Base-by-base conservation (phyloP, 805 yeast species). In the Candida awuae region DNA sequence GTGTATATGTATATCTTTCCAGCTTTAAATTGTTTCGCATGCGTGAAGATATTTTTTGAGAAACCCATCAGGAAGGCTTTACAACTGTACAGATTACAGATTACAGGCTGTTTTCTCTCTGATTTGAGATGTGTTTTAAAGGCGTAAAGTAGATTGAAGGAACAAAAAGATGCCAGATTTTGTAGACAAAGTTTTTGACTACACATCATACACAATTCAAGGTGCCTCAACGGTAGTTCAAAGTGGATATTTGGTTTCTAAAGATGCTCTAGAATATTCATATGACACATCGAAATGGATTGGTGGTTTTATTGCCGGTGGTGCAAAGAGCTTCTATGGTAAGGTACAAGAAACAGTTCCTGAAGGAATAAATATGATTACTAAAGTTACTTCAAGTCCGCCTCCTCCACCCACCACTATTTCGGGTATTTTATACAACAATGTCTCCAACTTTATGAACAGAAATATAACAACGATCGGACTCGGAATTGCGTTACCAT, bases 141-240 rank as follows among this genome's bases (percentile, higher is more conserved):
- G n/a, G n/a, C n/a, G n/a, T n/a, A n/a, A n/a, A n/a, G n/a, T n/a
- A n/a, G n/a, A n/a, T n/a, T n/a, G n/a, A n/a, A n/a, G n/a, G n/a
- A n/a, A n/a, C 22, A 21, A 8, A 29, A 19, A 19, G 6, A 49
- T 49, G 53, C 48, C 53, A 2, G 53, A 49, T 32, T 42, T 48
- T 38, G 52, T 44, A 8, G 53, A 49, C 27, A 38, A 34, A 26
- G 45, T 47, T 7, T 48, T 49, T 35, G 46, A 37, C 8, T 46
- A 41, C 10, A 34, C 38, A 3, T 17, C 39, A 2, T 6, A 18
- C 3, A 36, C 22, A n/a, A n/a, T 34, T 13, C 35, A 37, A n/a
- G 34, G 26, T 6, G 32, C 40, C 7, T 18, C 23, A 7, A 28
- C 40, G 10, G 36, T 36, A 0, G 12, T 41, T 2, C 34, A 36